Percentiles rank a stretch among this genome's conserved stretches.
Conservation (phyloP, 306 rosid genomes). For the Cicer pinnatifidum region DNA sequence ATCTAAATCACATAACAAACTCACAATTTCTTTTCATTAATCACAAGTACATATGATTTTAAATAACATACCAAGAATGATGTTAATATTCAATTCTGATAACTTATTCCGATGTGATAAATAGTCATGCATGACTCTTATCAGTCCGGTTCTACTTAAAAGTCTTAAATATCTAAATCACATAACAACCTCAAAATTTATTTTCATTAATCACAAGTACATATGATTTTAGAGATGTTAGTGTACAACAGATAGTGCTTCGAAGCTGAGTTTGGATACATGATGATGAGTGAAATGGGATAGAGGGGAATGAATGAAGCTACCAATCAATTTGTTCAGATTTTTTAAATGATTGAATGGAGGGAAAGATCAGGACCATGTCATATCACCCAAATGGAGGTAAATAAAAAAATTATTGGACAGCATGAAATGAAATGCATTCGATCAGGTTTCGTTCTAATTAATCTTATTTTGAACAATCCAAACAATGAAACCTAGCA, state of each 20-base stretch:
- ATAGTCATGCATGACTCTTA: background rate
- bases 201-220: slow-evolving; percentile 13
- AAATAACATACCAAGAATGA: background rate
- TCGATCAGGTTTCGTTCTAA: background rate
- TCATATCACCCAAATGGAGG: background rate
- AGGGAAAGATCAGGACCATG: background rate
- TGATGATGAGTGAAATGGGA: slow-evolving; percentile 5
- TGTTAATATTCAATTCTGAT: background rate
- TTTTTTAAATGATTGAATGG: background rate
- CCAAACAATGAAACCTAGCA: slow-evolving; percentile 1
- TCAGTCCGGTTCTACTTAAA: too few relatives aligned
- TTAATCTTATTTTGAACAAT: background rate
- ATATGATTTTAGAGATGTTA: slow-evolving; percentile 17
- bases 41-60: slow-evolving; percentile 27
- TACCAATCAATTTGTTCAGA: background rate
- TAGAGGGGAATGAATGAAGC: slow-evolving; percentile 1
- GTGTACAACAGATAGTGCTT: background rate
- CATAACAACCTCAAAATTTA: background rate
- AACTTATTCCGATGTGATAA: background rate
- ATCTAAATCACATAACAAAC: slow-evolving; percentile 8
- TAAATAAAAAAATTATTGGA: background rate
- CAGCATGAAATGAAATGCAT: slow-evolving; percentile 7
- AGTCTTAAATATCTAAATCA: too few relatives aligned
- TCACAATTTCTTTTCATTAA: slow-evolving; percentile 11
- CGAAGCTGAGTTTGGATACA: background rate